Percentiles rank a stretch among this genome's conserved stretches.
phyloP scores from a whole-genome alignment of 2,329 filamentous ascomycete species.

The Aureobasidium mangrovei region DNA sequence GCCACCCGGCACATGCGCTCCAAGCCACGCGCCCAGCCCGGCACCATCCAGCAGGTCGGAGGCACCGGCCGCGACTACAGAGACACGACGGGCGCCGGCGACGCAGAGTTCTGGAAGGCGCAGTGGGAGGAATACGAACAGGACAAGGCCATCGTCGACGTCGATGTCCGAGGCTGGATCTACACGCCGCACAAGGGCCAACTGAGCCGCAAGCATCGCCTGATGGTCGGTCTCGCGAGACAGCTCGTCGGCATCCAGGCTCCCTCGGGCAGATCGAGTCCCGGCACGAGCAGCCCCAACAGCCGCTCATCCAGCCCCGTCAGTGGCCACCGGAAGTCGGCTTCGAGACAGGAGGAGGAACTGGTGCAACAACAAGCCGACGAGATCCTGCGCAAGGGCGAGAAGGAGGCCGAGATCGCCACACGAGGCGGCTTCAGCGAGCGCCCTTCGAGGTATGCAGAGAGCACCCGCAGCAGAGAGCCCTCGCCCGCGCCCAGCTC shows the following conservation, averaged over 20 bases:
- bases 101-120: constrained; percentile 65
- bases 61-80: constrained; percentile 35
- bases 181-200: constrained; percentile 79
- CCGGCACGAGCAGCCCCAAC: constrained; percentile 33
- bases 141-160: constrained; percentile 78
- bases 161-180: constrained; percentile 92
- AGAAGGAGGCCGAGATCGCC: constrained; percentile 62
- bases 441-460: constrained; percentile 42
- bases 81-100: constrained; percentile 42
- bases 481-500: constrained; percentile 19
- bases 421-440: constrained; percentile 68
- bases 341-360: constrained; percentile 50
- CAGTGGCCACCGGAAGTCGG: background rate
- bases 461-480: constrained; percentile 29
- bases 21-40: constrained; percentile 29
- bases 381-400: constrained; percentile 63
- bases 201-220: constrained; percentile 75
- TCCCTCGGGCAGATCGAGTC: constrained; percentile 41
- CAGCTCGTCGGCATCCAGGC: constrained; percentile 80
- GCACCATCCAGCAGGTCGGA: constrained; percentile 29
- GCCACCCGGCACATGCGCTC: constrained; percentile 60
- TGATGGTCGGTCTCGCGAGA: constrained; percentile 77
- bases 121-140: constrained; percentile 76
- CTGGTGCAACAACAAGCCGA: constrained; percentile 67
- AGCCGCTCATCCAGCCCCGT: constrained; percentile 32